Conservation (phyloP, 202 grass and related monocot species). For the Schoenoplectus triqueter region DNA sequence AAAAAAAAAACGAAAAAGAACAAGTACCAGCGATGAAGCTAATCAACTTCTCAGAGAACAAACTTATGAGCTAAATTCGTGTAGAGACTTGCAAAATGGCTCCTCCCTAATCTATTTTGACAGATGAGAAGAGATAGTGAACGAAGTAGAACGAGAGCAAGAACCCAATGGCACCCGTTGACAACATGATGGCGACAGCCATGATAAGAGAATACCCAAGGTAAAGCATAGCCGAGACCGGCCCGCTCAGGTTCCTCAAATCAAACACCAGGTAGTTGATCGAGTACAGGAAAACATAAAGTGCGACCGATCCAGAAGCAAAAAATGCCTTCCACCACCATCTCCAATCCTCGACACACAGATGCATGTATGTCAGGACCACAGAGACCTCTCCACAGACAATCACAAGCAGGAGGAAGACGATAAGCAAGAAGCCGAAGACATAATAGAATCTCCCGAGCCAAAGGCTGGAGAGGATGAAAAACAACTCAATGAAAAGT, state of each 20-base stretch:
- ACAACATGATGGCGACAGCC: constrained; percentile 77
- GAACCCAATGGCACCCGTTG: constrained; percentile 80
- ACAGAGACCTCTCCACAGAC: constrained; percentile 86
- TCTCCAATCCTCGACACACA: constrained; percentile 90
- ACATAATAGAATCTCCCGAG: constrained; percentile 83
- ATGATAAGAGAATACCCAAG: constrained; percentile 86
- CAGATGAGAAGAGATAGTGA: constrained; percentile 93
- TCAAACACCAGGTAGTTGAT: constrained; percentile 73
- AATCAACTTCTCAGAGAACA: constrained; percentile 2
- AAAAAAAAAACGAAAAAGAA: not conserved
- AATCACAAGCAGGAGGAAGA: constrained; percentile 69
- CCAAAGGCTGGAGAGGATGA: constrained; percentile 93
- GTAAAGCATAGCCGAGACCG: constrained; percentile 74
- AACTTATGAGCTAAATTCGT: not conserved
- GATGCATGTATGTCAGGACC: constrained; percentile 92
- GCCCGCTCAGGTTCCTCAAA: constrained; percentile 79
- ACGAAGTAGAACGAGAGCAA: constrained; percentile 60
- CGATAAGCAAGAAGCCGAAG: constrained; percentile 85
- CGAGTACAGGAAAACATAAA: constrained; percentile 77
- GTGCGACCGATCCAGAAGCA: constrained; percentile 75
- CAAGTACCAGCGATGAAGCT: not conserved
- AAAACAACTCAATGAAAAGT: constrained; percentile 94
- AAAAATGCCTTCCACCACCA: constrained; percentile 99
- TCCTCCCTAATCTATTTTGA: constrained; percentile 79
- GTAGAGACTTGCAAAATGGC: not conserved